Base-by-base conservation (phyloP, 2,329 filamentous ascomycete genomes). In the Botrytis fabae region DNA sequence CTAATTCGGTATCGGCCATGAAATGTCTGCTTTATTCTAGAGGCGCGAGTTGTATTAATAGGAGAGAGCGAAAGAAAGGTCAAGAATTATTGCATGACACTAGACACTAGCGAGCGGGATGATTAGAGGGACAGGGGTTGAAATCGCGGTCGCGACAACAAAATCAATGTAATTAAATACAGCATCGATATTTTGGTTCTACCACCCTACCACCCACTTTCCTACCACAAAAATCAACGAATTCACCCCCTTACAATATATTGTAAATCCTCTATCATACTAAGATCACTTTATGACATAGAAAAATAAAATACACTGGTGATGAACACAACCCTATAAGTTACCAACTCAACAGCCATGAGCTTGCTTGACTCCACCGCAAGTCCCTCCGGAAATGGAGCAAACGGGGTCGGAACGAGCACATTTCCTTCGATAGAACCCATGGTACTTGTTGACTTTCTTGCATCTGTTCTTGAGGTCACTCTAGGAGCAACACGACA, bases 401-500 rank as follows among this genome's bases (percentile, higher is more conserved):
- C 75, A 60, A 81, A 81, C 70, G 79, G 79, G 61, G 73, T 78
- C 70, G 62, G 73, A 71, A 75, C 77, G 63, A 76, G 76, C 73
- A 69, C 78, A 65, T 88, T 89, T 77, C 84, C 85, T 73, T 84
- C 85, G 75, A 84, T 93, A 80, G 92, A 94, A 79, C 89, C 92
- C n/a, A 85, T 84, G 76, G 84, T 88, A 77, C 86, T 95, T 69
- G 86, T 95, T 76, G 90, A 94, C 74, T 90, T 95, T 82, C 85
- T 95, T 75, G 86, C 87, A 57, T 86, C 89, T 74, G 88, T 95
- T 73, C 88, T 94, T 77, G 87, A 90, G 81, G 88, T 93, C 73
- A 92, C 92, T 76, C 87, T 95, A 65, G 93, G 93, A 77, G 92
- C 93, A 78, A 89, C 89, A 73, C 90, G 90, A 80, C 86, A 89